Percentiles rank a stretch among this genome's conserved stretches.
These are phyloP conservation scores for Hemisphaericaspora subhashii DNA, from an alignment of 1,139 yeast species.

Conservation along the genomic window DNA sequence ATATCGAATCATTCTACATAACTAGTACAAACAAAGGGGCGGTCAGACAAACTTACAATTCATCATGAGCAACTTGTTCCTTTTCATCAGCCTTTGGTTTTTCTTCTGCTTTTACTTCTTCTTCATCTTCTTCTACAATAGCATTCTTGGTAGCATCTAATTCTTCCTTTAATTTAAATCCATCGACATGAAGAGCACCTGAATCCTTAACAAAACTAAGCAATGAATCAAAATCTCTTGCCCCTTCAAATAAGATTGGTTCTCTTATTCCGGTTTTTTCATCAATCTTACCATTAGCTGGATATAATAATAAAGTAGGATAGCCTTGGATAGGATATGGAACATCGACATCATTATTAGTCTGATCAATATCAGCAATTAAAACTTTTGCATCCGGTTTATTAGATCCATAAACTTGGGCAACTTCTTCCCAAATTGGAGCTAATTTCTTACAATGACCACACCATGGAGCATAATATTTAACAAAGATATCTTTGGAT, in stretches of 20 bases:
- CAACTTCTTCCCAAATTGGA: slow-evolving; percentile 88
- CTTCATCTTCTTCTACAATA: slow-evolving; percentile 26
- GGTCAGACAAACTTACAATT: slow-evolving; percentile 32
- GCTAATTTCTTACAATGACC: slow-evolving; percentile 97
- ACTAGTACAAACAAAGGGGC: neutral
- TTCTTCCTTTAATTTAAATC: slow-evolving; percentile 34
- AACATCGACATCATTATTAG: slow-evolving; percentile 82
- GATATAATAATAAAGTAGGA: slow-evolving; percentile 90
- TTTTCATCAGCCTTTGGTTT: slow-evolving; percentile 16
- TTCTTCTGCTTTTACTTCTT: slow-evolving; percentile 24
- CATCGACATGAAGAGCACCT: slow-evolving; percentile 63
- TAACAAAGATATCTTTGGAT: slow-evolving; percentile 83
- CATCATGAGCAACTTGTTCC: slow-evolving; percentile 41
- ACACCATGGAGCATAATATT: slow-evolving; percentile 99
- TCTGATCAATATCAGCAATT: slow-evolving; percentile 87
- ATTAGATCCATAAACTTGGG: slow-evolving; percentile 58
- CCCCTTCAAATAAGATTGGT: slow-evolving; percentile 69
- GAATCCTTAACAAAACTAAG: slow-evolving; percentile 66
- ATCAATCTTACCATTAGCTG: slow-evolving; percentile 79
- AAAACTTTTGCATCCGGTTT: slow-evolving; percentile 53
- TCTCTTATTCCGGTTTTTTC: slow-evolving; percentile 51
- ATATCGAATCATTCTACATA: neutral
- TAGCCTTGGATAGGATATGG: slow-evolving; percentile 71
- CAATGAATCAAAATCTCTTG: slow-evolving; percentile 74
- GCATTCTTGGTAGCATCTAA: slow-evolving; percentile 26